phyloP scores from a whole-genome alignment of 768 basidiomycete genomes.

The Punctularia strigosozonata region DNA sequence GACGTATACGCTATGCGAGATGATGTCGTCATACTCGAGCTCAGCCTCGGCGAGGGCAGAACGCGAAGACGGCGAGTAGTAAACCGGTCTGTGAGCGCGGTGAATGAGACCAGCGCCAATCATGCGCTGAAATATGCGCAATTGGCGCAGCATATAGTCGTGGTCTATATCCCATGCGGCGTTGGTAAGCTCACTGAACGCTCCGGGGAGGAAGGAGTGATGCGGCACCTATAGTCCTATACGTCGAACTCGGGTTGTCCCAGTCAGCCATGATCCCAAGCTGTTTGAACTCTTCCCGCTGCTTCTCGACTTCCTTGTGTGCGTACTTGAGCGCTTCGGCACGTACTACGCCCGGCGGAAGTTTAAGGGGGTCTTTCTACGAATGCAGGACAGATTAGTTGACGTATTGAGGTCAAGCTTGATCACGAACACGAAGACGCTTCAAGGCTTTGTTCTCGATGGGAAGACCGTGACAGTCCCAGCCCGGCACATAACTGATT shows the following conservation, averaged over 20 bases:
- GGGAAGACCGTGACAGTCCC: constrained; percentile 97
- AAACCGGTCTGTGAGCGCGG: constrained; percentile 78
- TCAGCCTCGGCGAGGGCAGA: constrained; percentile 96
- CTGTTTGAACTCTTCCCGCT: constrained; percentile 68
- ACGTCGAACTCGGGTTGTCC: constrained; percentile 50
- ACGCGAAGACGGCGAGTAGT: constrained; percentile 90
- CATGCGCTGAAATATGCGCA: constrained; percentile 79
- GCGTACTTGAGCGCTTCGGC: constrained; percentile 63
- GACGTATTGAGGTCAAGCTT: constrained; percentile 1
- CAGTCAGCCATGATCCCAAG: constrained; percentile 93
- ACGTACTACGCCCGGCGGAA: constrained; percentile 56
- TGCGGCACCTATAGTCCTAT: constrained; percentile 71
- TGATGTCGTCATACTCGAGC: constrained; percentile 81
- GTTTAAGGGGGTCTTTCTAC: constrained; percentile 42
- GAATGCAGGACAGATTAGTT: constrained; percentile 2
- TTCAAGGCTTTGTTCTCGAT: constrained; percentile 91
- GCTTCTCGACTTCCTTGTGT: constrained; percentile 56
- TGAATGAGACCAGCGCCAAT: constrained; percentile 80
- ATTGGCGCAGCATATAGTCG: constrained; percentile 78
- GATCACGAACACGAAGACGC: constrained; percentile 56
- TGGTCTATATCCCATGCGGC: constrained; percentile 68
- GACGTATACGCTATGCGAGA: constrained; percentile 83
- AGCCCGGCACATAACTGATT: constrained; percentile 85
- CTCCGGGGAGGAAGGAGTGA: not conserved
- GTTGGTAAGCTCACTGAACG: no score